Evolutionary conservation across 2,329 filamentous ascomycete species (phyloP).

Genomic region (Penicillium sp.): DNA sequence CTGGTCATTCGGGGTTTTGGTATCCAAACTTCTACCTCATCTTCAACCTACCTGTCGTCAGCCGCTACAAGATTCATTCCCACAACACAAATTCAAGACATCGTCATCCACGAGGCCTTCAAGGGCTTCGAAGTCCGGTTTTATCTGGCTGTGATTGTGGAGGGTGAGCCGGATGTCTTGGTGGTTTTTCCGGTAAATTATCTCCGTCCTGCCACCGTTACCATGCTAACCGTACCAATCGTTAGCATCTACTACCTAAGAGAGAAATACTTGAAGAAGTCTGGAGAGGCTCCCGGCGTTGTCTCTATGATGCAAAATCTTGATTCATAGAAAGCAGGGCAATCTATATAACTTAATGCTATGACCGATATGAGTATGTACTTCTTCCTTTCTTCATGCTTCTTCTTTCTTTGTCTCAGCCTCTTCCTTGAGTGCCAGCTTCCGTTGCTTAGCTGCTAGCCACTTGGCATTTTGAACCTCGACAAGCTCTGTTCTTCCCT

Average conservation of each 20-base stretch:
- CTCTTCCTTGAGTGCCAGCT: constrained; percentile 32
- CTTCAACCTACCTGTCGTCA: constrained; percentile 64
- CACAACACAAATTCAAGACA: constrained; percentile 86
- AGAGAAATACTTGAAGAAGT: constrained; percentile 78
- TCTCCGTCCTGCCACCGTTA: not conserved
- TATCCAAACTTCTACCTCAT: constrained; percentile 79
- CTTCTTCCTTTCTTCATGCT: constrained; percentile 1
- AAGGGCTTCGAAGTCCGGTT: constrained; percentile 86
- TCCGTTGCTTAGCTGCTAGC: constrained; percentile 51
- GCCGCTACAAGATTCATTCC: constrained; percentile 77
- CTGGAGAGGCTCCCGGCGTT: constrained; percentile 81
- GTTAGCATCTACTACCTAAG: constrained; percentile 66
- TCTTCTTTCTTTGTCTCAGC: constrained; percentile 8
- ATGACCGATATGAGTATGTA: not conserved
- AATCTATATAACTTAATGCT: constrained; percentile 9
- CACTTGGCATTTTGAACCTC: constrained; percentile 65
- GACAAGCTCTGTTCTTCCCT: constrained; percentile 57
- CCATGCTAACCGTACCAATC: constrained; percentile 1
- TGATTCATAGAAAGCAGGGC: constrained; percentile 27
- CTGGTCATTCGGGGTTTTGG: constrained; percentile 86
- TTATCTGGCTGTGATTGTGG: constrained; percentile 86
- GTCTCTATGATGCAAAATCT: constrained; percentile 70
- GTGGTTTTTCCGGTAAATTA: constrained; percentile 81
- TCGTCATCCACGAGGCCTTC: constrained; percentile 94
- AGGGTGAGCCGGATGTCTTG: constrained; percentile 82